Conservation (phyloP, 352 stramenopile species). For the Phytophthora constricta region DNA sequence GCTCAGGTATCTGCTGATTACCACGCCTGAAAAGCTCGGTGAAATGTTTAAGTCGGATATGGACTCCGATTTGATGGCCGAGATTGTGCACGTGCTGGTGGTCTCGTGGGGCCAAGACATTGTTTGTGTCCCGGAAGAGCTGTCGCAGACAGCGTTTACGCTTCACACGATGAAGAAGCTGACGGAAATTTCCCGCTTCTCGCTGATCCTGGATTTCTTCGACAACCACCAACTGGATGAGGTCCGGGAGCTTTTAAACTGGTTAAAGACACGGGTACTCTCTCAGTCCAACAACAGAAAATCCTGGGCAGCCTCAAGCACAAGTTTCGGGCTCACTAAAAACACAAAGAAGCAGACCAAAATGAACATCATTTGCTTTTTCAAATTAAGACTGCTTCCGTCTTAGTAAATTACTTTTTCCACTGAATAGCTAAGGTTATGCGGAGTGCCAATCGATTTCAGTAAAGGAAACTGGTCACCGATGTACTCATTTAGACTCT, state of each 20-base stretch:
- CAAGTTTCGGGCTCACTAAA: slow-evolving; percentile 26
- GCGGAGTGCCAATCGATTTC: background rate
- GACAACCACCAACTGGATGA: slow-evolving; percentile 70
- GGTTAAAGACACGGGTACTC: slow-evolving; percentile 6
- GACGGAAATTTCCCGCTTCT: slow-evolving; percentile 54
- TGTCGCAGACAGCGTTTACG: slow-evolving; percentile 39
- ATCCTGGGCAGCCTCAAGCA: slow-evolving; percentile 19
- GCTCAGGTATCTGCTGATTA: slow-evolving; percentile 67
- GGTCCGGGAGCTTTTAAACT: slow-evolving; percentile 40
- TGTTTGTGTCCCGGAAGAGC: slow-evolving; percentile 13
- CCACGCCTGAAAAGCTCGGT: slow-evolving; percentile 47
- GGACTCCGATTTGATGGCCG: slow-evolving; percentile 73
- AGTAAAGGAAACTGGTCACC: background rate
- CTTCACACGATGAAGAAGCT: slow-evolving; percentile 49
- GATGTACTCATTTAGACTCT: slow-evolving; percentile 50
- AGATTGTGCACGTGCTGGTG: slow-evolving; percentile 65
- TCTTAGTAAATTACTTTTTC: slow-evolving; percentile 39
- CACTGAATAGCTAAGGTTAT: slow-evolving; percentile 21
- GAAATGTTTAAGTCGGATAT: slow-evolving; percentile 74
- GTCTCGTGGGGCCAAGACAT: slow-evolving; percentile 27
- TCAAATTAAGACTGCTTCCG: slow-evolving; percentile 24
- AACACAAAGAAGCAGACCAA: background rate
- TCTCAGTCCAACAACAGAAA: slow-evolving; percentile 15
- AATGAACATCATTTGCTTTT: slow-evolving; percentile 3
- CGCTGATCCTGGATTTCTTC: slow-evolving; percentile 76